Base-by-base conservation (phyloP, 352 stramenopile species). In the Phytophthora sp. region DNA sequence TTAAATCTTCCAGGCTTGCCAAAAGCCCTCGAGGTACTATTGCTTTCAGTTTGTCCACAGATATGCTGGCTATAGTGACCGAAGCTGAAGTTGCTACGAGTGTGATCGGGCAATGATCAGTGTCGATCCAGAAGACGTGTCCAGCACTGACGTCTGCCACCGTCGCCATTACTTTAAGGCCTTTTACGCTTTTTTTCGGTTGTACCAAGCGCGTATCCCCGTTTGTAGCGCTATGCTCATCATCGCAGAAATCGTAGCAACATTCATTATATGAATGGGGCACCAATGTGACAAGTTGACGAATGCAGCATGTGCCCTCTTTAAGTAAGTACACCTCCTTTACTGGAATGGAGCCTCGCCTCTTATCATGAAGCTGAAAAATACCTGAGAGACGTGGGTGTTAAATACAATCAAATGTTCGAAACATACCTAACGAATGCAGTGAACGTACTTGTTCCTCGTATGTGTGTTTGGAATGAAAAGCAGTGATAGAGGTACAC, bases 61-160 rank as follows among this genome's bases (percentile, higher is more conserved):
- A 56, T 54, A 90, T 76, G 21, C 44, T 68, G 1, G 75, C 73
- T 45, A 87, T 64, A 3, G 69, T 76, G 10, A 83, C 77, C 0
- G 64, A 59, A 13, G 79, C 71, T 0, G 81, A 88, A 8, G 84
- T 62, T 12, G 69, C 64, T n/a, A 84, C 54, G n/a, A 90, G 26
- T 6, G 59, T 76, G 52, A 86, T 84, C 2, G 74, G 77, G 26
- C 55, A 46, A 0, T 50, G 21, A 15, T 49, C 44, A 0, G 24
- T 53, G n/a, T 88, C 64, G 28, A 88, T 60, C 77, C 76, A 90
- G 35, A 88, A 86, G 6, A 87, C 48, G 37, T 90, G 79, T 1
- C 81, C 79, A 5, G 49, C 57, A n/a, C 32, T 54, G 5, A 88
- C 79, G 34, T 90, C 72, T 10, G 76, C 76, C 34, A 90, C 77